Evolutionary conservation across 139 green algal genomes (phyloP).

Genomic region (Gonium pectorale): DNA sequence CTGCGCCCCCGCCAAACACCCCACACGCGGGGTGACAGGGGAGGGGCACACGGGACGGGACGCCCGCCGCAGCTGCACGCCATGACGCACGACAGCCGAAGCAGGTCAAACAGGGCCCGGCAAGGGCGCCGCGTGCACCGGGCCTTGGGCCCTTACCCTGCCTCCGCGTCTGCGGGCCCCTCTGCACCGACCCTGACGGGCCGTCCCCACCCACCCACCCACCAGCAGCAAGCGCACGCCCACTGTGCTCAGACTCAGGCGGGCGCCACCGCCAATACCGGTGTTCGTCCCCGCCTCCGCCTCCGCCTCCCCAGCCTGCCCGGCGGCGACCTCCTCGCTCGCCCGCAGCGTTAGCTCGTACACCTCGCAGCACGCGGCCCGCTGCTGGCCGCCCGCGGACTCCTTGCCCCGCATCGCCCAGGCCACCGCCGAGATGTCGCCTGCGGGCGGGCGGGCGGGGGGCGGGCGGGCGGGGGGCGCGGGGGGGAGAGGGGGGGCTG

Average conservation of each 20-base stretch:
- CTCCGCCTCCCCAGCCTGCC: not conserved
- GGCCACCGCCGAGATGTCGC: conserved; percentile 44
- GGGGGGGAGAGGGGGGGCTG: not conserved
- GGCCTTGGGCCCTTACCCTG: no score
- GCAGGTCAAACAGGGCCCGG: no score
- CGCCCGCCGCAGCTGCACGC: no score
- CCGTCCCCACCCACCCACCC: not conserved
- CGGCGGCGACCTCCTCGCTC: not conserved
- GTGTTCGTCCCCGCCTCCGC: not conserved
- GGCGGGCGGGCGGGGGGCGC: not conserved
- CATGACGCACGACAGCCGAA: no score
- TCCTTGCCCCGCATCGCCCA: conserved; percentile 50
- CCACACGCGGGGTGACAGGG: no score
- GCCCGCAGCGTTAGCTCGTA: conserved; percentile 41
- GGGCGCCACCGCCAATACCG: no score
- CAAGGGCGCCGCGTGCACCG: no score
- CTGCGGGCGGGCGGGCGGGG: not conserved
- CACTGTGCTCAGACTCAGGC: conserved; percentile 20
- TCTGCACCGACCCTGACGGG: no score
- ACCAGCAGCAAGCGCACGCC: conserved; percentile 57
- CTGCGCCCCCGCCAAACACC: no score
- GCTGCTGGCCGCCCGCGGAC: no score
- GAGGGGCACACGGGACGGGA: no score
- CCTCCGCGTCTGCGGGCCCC: no score
- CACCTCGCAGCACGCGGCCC: conserved; percentile 49